Base-by-base conservation (phyloP, 2,329 filamentous ascomycete species). In the Bipolaris sorokiniana region DNA sequence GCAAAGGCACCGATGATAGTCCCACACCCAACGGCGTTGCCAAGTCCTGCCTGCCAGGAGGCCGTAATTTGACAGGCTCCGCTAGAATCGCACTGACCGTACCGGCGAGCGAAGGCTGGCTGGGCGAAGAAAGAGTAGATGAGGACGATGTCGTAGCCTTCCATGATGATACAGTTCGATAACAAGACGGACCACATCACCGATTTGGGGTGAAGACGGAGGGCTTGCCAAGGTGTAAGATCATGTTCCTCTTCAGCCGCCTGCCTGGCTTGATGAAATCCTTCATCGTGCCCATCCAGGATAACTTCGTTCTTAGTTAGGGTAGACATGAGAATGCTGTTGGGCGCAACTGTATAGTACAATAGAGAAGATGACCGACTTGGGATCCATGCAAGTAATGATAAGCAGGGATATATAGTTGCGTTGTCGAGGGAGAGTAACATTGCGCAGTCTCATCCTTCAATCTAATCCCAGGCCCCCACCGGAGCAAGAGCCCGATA, bases 161-260 rank as follows among this genome's bases (percentile, higher is more conserved):
- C 91, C 92, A 96, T 96, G 65, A 86, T 86, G 71, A 96, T 92
- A 73, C 88, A 91, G 0, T 89, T 92, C 5, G 90, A 93, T 73
- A 96, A 90, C 54, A 95, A 80, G 33, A 95, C 70, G 68, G 88
- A 91, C 90, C 90, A 96, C 13, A 80, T 81, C 53, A 94, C 87
- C 20, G 92, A 91, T 79, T 94, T 92, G 49, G 90, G 91, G 72
- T 96, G 95, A 18, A 92, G 81, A 66, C 81, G 85, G 72, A 95
- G 82, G 56, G 90, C 91, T 79, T 95, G 85, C 67, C 83, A 66
- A 57, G 95, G 78, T 3, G 74, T 78, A 72, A 80, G 31, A 13
- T 57, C n/a, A 44, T 63, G 64, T 22, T 66, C 64, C 15, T 65
- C 46, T 9, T 66, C 62, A 22, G 60, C 54, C 5, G 58, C 58